Base-by-base conservation (phyloP, 305 asterid genomes). In the Fraxinus nigra region DNA sequence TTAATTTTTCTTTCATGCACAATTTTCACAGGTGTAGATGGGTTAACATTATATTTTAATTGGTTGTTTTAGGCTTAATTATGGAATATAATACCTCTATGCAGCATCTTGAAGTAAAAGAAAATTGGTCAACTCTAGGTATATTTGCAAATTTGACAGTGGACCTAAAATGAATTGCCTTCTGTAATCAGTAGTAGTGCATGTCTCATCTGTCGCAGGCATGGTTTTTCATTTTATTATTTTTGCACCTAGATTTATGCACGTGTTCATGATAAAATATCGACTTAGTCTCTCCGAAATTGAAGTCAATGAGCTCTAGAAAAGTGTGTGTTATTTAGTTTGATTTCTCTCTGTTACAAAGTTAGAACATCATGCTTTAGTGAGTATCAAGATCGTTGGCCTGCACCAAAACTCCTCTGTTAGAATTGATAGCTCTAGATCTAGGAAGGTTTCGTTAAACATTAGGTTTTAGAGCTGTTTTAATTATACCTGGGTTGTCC, bases 91-190 rank as follows among this genome's bases (percentile, higher is more conserved):
- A 22, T 5, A 77, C 63, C 48, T 82, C 13, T 24, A 70, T 6
- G 72, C 75, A 77, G 34, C 79, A 30, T 77, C 7, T 70, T 38
- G 20, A 72, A 70, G 74, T 69, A 76, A 48, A 82, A 70, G 72
- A 24, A 18, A 61, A 77, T 69, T 8, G 32, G 28, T 2, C 10
- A 14, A 81, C 79, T 82, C 35, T 74, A 56, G 72, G 33, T 63
- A 11, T 30, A 81, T 40, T 63, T 72, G 32, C 78, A 82, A 51
- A 18, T 24, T 6, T 67, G 28, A 24, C 33, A n/a, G 10, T 61
- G 34, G 46, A 70, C 6, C 43, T 34, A 70, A 22, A 65, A 30
- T 40, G 59, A 59, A 2, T 72, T 72, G 34, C 67, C 61, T 11
- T 14, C 33, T 20, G 70, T 8, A 79, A 72, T 65, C 70, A 40